Percentiles rank a stretch among this genome's conserved stretches.
Conservation (phyloP, 805 yeast species). For the Sugiyamaella marilandica region DNA sequence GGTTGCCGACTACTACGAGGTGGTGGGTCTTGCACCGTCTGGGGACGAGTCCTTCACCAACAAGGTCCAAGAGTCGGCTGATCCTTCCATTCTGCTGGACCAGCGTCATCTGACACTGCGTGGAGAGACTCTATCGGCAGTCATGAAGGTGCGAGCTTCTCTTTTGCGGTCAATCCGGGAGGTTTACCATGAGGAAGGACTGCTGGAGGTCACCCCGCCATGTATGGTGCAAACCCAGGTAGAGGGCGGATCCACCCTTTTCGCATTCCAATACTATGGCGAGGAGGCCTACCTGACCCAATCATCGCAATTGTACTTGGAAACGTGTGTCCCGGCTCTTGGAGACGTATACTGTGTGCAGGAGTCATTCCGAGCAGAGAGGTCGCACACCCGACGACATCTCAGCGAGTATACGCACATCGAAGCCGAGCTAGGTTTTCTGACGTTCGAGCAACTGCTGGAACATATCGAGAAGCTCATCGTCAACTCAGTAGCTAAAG, state of each 20-base stretch:
- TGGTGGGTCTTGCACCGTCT: slow-evolving; percentile 89
- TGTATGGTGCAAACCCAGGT: slow-evolving; percentile 99
- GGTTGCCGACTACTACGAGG: slow-evolving; percentile 80
- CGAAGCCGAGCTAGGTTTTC: slow-evolving; percentile 88
- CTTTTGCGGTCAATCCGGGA: slow-evolving; percentile 70
- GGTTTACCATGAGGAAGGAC: slow-evolving; percentile 65
- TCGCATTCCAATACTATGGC: slow-evolving; percentile 90
- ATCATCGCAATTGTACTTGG: slow-evolving; percentile 93
- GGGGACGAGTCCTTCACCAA: slow-evolving; percentile 95
- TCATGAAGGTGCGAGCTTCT: slow-evolving; percentile 90
- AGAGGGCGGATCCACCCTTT: slow-evolving; percentile 97
- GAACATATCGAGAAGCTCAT: slow-evolving; percentile 78
- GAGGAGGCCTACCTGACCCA: slow-evolving; percentile 96
- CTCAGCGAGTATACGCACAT: slow-evolving; percentile 94
- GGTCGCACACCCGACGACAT: slow-evolving; percentile 98
- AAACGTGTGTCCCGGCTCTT: slow-evolving; percentile 90
- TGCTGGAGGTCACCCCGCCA: slow-evolving; percentile 95
- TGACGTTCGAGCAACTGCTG: slow-evolving; percentile 81
- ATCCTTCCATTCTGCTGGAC: slow-evolving; percentile 86
- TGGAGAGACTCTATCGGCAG: slow-evolving; percentile 90
- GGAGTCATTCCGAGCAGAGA: slow-evolving; percentile 98
- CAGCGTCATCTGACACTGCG: slow-evolving; percentile 94
- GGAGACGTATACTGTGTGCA: slow-evolving; percentile 98
- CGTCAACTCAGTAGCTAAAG: slow-evolving; percentile 63
- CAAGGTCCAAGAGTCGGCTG: slow-evolving; percentile 89